Evolutionary conservation across 768 basidiomycete species (phyloP).

Genomic region (Lyophyllum semitale): DNA sequence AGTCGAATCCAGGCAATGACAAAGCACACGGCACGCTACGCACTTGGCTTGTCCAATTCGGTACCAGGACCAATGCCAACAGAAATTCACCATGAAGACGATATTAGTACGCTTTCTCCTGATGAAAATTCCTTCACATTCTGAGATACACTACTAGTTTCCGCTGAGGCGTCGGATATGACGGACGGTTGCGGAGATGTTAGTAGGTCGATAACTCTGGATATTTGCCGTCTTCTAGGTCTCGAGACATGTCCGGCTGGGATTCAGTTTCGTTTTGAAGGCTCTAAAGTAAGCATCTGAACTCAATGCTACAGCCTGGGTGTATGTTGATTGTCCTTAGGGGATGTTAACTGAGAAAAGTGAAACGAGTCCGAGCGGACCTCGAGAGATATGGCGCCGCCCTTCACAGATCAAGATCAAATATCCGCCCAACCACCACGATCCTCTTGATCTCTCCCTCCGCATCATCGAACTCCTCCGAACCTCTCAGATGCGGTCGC

Average conservation of each 20-base stretch:
- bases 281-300: constrained; percentile 37
- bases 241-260: constrained; percentile 46
- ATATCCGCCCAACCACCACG: constrained; percentile 28
- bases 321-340: constrained; percentile 20
- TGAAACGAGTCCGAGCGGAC: constrained; percentile 13
- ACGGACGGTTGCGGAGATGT: constrained; percentile 58
- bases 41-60: constrained; percentile 65
- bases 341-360: constrained; percentile 29
- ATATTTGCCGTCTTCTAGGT: constrained; percentile 32
- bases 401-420: constrained; percentile 50
- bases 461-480: constrained; percentile 55
- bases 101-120: constrained; percentile 45
- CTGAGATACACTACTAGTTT: constrained; percentile 23
- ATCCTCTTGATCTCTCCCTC: constrained; percentile 39
- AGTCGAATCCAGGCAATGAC: constrained; percentile 46
- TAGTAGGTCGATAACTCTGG: constrained; percentile 37
- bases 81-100: constrained; percentile 42
- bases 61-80: constrained; percentile 47
- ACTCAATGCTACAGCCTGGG: background rate
- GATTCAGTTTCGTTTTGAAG: constrained; percentile 50
- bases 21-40: constrained; percentile 64
- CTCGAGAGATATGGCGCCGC: constrained; percentile 30
- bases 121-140: background rate
- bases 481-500: constrained; percentile 45
- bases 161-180: constrained; percentile 41